A percentile compares a stretch with the other conserved stretches of the same genome.
phyloP scores from a whole-genome alignment of 129 eudicot genomes.

The Smallanthus sonchifolius region DNA sequence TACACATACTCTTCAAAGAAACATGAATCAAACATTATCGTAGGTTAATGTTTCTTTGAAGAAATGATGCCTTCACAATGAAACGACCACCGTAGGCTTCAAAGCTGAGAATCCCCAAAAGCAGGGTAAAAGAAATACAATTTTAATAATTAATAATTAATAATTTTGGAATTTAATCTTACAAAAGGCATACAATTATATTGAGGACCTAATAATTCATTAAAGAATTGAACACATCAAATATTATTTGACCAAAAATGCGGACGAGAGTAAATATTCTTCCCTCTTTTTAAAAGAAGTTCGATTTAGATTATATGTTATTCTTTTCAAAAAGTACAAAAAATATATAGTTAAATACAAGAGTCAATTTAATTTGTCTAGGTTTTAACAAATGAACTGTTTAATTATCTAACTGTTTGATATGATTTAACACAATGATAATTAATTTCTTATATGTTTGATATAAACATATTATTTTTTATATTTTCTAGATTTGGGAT shows the following conservation, averaged over 20 bases:
- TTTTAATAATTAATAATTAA: not conserved
- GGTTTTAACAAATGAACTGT: too few relatives aligned
- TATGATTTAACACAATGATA: too few relatives aligned
- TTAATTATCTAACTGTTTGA: too few relatives aligned
- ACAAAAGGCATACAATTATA: not conserved
- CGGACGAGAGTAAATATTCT: conserved; percentile 18
- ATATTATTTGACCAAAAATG: conserved; percentile 14
- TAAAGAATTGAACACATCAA: not conserved
- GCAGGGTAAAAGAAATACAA: conserved; percentile 1
- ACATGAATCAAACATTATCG: not conserved
- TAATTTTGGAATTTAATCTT: not conserved
- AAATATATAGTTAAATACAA: not conserved
- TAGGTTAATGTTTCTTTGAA: not conserved
- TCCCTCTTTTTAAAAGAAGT: not conserved
- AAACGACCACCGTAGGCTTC: conserved; percentile 21
- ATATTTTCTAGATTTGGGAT: too few relatives aligned
- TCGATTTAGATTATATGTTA: not conserved
- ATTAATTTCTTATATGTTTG: too few relatives aligned
- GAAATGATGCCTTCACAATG: not conserved
- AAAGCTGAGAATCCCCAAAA: conserved; percentile 24
- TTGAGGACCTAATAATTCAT: conserved; percentile 4
- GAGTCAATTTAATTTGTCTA: too few relatives aligned
- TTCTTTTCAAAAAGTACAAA: not conserved
- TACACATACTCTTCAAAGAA: too few relatives aligned
- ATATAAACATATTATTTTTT: too few relatives aligned